These are phyloP conservation scores for Fusarium protoensiforme DNA, from an alignment of 2,329 filamentous ascomycete genomes.

Conservation along the genomic window DNA sequence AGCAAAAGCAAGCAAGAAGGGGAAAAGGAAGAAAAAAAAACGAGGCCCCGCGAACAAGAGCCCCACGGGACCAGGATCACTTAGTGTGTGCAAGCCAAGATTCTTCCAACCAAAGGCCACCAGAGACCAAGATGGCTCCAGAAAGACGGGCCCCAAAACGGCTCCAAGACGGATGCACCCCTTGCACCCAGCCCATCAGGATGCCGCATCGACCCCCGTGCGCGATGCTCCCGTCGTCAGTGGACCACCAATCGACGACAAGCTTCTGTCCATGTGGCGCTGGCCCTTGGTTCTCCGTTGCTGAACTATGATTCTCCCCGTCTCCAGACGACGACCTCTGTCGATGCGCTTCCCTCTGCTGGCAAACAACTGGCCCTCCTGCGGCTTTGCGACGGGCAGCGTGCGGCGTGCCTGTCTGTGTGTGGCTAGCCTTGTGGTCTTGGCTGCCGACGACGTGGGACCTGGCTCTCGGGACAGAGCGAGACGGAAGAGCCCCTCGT, in stretches of 20 bases:
- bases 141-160: conserved; percentile 12
- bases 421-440: conserved; percentile 28
- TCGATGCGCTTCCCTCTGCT: conserved; percentile 12
- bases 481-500: conserved; percentile 26
- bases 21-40: neutral
- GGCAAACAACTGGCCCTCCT: conserved; percentile 17
- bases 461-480: conserved; percentile 10
- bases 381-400: conserved; percentile 24
- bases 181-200: conserved; percentile 45
- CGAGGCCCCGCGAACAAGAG: conserved; percentile 11
- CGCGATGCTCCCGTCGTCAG: conserved; percentile 43
- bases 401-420: conserved; percentile 33
- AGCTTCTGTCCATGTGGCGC: conserved; percentile 44
- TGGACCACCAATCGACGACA: conserved; percentile 46
- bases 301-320: conserved; percentile 22
- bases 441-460: conserved; percentile 21
- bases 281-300: conserved; percentile 38
- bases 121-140: conserved; percentile 15
- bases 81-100: neutral
- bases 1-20: neutral
- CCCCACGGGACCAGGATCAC: conserved; percentile 10
- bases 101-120: conserved; percentile 4
- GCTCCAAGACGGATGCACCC: conserved; percentile 5
- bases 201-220: conserved; percentile 45
- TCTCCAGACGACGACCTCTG: conserved; percentile 5